Percentiles rank a stretch among this genome's conserved stretches.
Evolutionary conservation across 768 basidiomycete species (phyloP).

Genomic region (Leucogyrophana mollusca): DNA sequence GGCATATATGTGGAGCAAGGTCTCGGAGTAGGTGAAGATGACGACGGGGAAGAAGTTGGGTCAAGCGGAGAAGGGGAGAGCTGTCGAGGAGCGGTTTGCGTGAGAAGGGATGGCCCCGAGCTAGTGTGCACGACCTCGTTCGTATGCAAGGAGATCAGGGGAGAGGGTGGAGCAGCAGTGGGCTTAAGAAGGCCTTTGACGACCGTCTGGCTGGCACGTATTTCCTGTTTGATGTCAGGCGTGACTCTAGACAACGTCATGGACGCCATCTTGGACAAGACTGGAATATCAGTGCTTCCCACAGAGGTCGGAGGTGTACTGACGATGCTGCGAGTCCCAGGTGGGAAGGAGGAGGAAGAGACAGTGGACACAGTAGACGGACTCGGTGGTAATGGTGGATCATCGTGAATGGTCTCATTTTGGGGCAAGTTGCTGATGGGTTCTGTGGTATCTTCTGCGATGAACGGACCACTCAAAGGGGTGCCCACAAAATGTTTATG

Average conservation of each 20-base stretch:
- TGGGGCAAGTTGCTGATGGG: not conserved
- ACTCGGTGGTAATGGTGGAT: constrained; percentile 28
- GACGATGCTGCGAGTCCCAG: constrained; percentile 37
- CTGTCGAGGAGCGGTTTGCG: constrained; percentile 56
- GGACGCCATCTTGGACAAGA: constrained; percentile 32
- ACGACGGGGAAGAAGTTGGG: constrained; percentile 12
- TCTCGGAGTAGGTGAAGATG: constrained; percentile 20
- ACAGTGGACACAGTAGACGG: constrained; percentile 30
- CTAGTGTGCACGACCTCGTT: constrained; percentile 23
- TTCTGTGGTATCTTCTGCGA: constrained; percentile 24
- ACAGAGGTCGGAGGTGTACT: constrained; percentile 60
- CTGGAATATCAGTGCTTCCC: constrained; percentile 35
- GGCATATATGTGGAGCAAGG: constrained; percentile 31
- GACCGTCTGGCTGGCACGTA: not conserved
- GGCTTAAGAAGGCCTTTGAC: constrained; percentile 3
- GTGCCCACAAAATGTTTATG: constrained; percentile 15
- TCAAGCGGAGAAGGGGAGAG: constrained; percentile 18
- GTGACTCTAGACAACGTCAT: constrained; percentile 15
- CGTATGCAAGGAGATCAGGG: constrained; percentile 23
- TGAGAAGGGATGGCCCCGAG: constrained; percentile 52
- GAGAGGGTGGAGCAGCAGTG: constrained; percentile 13
- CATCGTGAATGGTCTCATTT: constrained; percentile 4
- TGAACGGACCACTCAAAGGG: constrained; percentile 7
- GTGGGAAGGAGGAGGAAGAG: constrained; percentile 47
- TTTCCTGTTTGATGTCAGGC: constrained; percentile 3